Evolutionary conservation across 2,329 filamentous ascomycete species (phyloP), one percentile per base, ranked within the genome.

Genomic region (Mycocentrospora acerina): DNA sequence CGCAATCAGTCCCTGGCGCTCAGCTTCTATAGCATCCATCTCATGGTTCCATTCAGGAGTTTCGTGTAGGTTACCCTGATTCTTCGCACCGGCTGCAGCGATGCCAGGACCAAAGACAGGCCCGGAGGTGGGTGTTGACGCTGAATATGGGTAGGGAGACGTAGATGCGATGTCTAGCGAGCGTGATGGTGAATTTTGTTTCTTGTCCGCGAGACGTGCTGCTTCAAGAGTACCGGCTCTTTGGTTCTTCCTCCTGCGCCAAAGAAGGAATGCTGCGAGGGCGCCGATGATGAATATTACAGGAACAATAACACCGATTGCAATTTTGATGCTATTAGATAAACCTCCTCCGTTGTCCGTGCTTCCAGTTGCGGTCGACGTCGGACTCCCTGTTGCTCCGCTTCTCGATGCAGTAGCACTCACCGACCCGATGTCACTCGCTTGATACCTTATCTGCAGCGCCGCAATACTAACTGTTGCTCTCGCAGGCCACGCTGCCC

Each of bases 251-350:
- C 39, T 41, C 8, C 51, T 32, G 4, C 51, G 32, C 48, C 48
- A 58, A 1, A 58, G 37, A 4, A 57, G n/a, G 14, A 49, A 51
- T 2, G 39, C 42, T 9, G 35, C 46, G 4, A 57, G 29, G 0
- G 43, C 43, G 14, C 39, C 42, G 7, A 55, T 18, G n/a, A 96
- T 87, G 2, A 85, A 87, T 1, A 82, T 87, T 26, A 97, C 89
- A 3, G 91, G 90, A 2, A 96, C 85, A 7, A 95, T 87, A 0
- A 95, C 90, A 2, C 90, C 90, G 28, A 96, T 82, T 1, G 90
- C 90, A 47, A 94, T 94, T 48, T 80, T 90, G 25, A 83, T 84
- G 24, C 77, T 75, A 35, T 76, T 76, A 42, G 67, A 72, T 4
- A 89, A 69, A 4, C 78, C 77, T 6, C 69, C 60, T 3, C 29